Base-by-base conservation (phyloP, 208 protist species). In the Acanthamoeba polyphaga region DNA sequence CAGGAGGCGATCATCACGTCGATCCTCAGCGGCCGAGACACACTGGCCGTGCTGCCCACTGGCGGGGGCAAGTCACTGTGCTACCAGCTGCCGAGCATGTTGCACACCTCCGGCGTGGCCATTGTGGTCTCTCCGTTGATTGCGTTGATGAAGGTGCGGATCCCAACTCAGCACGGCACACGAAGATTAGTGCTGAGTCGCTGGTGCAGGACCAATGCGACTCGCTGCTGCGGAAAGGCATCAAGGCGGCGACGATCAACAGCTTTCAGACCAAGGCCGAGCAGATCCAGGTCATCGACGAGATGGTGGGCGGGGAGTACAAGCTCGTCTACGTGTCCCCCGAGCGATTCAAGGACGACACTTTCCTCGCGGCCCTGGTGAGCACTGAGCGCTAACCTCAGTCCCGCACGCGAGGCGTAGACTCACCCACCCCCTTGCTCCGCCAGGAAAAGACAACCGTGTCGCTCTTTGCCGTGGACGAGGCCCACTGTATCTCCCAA, bases 401-500 rank as follows among this genome's bases (percentile, higher is more conserved):
- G 2, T 58, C 53, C 17, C 22, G 53, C 53, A 2, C 2, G 53
- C 12, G 53, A 19, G 53, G 66, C 66, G 10, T 1, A 2, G 32
- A 24, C 70, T 46, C 70, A 13, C 38, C 19, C 5, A 19, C 4
- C 1, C 38, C 70, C 12, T n/a, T 68, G 62, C 27, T 29, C 27
- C 80, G 2, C 22, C 43, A 88, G 80, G 34, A 88, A 22, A 9
- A 62, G 3, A 43, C 38, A 15, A 53, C 19, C 9, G 62, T 92
- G 13, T 46, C 87, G 5, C 64, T 92, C 19, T 72, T 99, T 29
- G 98, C 98, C 3, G 97, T 99, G 78, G 98, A 99, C 95, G 98
- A 99, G 95, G 98, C 97, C 0, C 98, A 99, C 94, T 99, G 98
- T 85, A 90, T 99, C 9, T 97, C 95, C 1, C 90, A 98, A 34